phyloP scores from a whole-genome alignment of 2,329 filamentous ascomycete genomes.

The Nigrospora oryzae region DNA sequence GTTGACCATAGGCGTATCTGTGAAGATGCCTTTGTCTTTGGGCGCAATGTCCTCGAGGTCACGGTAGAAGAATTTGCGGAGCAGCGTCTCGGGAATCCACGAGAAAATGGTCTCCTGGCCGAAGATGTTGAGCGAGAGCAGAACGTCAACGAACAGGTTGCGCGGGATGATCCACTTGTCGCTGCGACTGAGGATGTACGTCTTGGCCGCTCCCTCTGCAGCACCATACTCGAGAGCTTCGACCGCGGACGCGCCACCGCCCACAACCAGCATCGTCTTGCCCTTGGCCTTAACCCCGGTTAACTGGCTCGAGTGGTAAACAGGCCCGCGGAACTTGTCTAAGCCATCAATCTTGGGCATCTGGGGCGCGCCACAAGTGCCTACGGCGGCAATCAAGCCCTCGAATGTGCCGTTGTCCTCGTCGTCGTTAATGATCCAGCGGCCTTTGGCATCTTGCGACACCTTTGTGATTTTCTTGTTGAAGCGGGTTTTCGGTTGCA shows the following conservation, averaged over 20 bases:
- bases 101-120: conserved; percentile 69
- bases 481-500: conserved; percentile 65
- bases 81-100: conserved; percentile 68
- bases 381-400: conserved; percentile 69
- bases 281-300: conserved; percentile 57
- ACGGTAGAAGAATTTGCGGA: conserved; percentile 74
- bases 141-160: conserved; percentile 63
- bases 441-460: conserved; percentile 57
- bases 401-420: conserved; percentile 62
- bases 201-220: conserved; percentile 55
- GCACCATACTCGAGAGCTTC: conserved; percentile 76
- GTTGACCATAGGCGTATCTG: conserved; percentile 81
- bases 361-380: conserved; percentile 73
- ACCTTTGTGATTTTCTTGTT: conserved; percentile 60
- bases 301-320: conserved; percentile 68
- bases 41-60: conserved; percentile 70
- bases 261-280: conserved; percentile 70
- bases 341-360: conserved; percentile 63
- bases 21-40: conserved; percentile 65
- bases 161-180: conserved; percentile 87
- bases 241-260: conserved; percentile 72
- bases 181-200: conserved; percentile 65
- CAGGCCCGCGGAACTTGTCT: conserved; percentile 61
- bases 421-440: conserved; percentile 71
- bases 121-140: conserved; percentile 71